phyloP scores from a whole-genome alignment of 768 basidiomycete species.

The Pisolithus tinctorius region DNA sequence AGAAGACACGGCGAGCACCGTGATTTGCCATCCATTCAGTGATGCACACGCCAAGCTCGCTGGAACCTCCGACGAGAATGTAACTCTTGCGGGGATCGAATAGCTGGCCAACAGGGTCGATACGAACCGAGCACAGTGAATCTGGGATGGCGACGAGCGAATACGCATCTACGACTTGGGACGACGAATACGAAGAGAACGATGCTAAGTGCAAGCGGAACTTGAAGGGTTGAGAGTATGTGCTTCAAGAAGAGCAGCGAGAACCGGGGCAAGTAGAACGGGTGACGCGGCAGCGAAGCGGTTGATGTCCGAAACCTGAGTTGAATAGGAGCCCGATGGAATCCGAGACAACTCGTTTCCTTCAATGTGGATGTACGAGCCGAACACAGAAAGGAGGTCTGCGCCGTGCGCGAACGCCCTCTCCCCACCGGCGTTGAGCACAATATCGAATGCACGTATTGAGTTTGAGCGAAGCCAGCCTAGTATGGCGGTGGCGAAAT shows the following conservation, averaged over 20 bases:
- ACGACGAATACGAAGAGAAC: too few relatives aligned
- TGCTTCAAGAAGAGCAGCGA: conserved; percentile 15
- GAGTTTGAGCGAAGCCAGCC: too few relatives aligned
- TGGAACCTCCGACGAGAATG: conserved; percentile 18
- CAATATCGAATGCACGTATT: too few relatives aligned
- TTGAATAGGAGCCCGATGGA: too few relatives aligned
- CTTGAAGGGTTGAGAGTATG: too few relatives aligned
- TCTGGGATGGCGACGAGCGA: conserved; percentile 17
- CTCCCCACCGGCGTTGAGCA: too few relatives aligned
- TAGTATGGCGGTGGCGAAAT: conserved; percentile 10
- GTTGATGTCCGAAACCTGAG: conserved; percentile 18
- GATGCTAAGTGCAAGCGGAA: too few relatives aligned
- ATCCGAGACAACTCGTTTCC: too few relatives aligned
- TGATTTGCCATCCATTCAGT: conserved; percentile 28
- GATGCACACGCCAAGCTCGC: conserved; percentile 21
- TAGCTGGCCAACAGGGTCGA: conserved; percentile 22
- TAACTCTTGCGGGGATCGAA: conserved; percentile 25
- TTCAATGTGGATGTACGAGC: too few relatives aligned
- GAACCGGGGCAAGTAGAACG: conserved; percentile 9
- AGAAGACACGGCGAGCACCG: conserved; percentile 26
- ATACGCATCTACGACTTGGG: too few relatives aligned
- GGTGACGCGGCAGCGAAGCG: conserved; percentile 16
- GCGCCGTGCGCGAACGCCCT: too few relatives aligned
- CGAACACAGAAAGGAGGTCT: too few relatives aligned
- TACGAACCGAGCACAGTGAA: conserved; percentile 3